Evolutionary conservation across 164 flowering plant species (phyloP), one percentile per base, ranked within the genome.

Genomic region (Annona squamosa): DNA sequence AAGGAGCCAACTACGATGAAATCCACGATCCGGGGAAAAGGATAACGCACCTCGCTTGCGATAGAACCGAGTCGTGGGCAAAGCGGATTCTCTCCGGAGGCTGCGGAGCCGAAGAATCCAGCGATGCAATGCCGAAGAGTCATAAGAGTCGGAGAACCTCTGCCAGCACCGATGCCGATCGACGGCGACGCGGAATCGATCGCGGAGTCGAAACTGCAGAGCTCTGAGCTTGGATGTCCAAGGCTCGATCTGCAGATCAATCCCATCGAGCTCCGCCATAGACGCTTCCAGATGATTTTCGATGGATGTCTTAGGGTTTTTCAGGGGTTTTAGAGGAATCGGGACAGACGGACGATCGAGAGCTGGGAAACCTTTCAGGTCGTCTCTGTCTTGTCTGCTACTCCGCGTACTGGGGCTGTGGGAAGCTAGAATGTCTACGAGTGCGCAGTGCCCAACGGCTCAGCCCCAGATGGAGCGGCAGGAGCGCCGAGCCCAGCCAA

Each of bases 151-250:
- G 65, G 83, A 72, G 44, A 84, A 66, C 42, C 74, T 79, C 4
- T 80, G 80, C 10, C 81, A 76, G 13, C 75, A 82, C 56, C 82
- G 79, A 64, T 83, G 91, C n/a, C 79, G 76, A 74, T 90, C 91
- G 71, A 92, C 98, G 4, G 90, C 90, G 13, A 94, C 88, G 43
- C 97, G 77, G 75, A 91, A 87, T 2, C 97, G 90, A 46, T 92
- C 83, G 43, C 92, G 75, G 71, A 94, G 81, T 44, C 81, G 89
- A 12, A 89, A 85, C 81, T 87, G 89, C 65, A 94, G 72, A 1
- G 77, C 76, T 68, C 83, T 79, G 3, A 87, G 85, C 68, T 84
- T 89, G 74, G 74, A 75, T 84, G 83, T 88, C 88, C 94, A 86
- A 0, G 85, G 72, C 78, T 91, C 97, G 6, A 79, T 84, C 3